Evolutionary conservation across 1,284 basidiomycete genomes (phyloP).

Genomic region (Ustilago hordei): DNA sequence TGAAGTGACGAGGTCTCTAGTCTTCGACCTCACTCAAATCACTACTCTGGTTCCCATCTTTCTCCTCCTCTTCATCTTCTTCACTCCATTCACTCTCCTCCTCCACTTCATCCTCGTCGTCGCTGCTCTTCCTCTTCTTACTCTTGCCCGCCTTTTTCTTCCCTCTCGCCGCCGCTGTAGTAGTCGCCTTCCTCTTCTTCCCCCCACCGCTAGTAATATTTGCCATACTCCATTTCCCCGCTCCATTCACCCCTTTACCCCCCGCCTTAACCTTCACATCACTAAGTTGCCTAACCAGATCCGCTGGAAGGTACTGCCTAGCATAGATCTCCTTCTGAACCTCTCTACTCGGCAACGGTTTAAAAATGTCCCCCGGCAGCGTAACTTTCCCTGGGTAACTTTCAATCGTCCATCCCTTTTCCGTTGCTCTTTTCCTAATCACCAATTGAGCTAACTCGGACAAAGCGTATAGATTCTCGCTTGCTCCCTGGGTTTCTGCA

Average conservation of each 20-base stretch:
- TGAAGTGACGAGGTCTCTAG: not conserved
- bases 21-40: slow-evolving; percentile 22
- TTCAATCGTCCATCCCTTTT: slow-evolving; percentile 80
- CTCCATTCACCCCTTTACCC: not conserved
- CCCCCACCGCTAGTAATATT: not conserved
- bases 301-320: slow-evolving; percentile 29
- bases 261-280: slow-evolving; percentile 29
- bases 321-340: slow-evolving; percentile 51
- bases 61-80: slow-evolving; percentile 16
- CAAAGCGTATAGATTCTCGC: slow-evolving; percentile 83
- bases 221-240: slow-evolving; percentile 10
- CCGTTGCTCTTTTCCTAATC: slow-evolving; percentile 78
- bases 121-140: slow-evolving; percentile 14
- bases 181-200: slow-evolving; percentile 3
- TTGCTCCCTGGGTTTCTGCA: slow-evolving; percentile 64
- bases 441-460: slow-evolving; percentile 89
- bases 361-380: slow-evolving; percentile 84
- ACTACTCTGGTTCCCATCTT: slow-evolving; percentile 12
- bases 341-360: slow-evolving; percentile 60
- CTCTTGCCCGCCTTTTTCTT: slow-evolving; percentile 10
- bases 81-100: slow-evolving; percentile 23
- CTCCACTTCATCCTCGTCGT: slow-evolving; percentile 24
- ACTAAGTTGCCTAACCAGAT: slow-evolving; percentile 25
- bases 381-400: slow-evolving; percentile 84
- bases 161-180: not conserved